Evolutionary conservation across 805 yeast genomes (phyloP), one percentile per base, ranked within the genome.

Genomic region (Ogataea polymorpha): DNA sequence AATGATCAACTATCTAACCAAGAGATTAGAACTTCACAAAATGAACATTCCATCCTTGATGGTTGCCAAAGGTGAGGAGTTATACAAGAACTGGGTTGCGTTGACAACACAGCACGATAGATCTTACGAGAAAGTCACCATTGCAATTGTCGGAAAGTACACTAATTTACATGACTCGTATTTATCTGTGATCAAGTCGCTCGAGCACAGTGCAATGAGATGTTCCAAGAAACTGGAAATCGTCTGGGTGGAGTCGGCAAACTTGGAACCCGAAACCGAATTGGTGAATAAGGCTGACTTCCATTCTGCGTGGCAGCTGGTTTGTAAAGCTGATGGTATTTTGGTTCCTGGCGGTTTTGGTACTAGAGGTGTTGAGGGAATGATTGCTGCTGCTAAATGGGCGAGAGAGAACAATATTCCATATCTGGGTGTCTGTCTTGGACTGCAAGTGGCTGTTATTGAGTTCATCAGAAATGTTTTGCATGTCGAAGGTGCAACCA

Each of bases 341-440:
- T 75, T 93, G 45, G 96, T 93, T 43, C 99, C 99, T 28, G 99
- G 99, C 61, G 99, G 99, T 1, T 93, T 93, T 60, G 99, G 99
- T 45, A 68, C 79, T 36, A 83, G 99, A 66, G 99, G 99, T 68
- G 87, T 88, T 45, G 98, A 93, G 69, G 99, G 99, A 56, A 93
- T 93, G 99, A 74, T 93, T 62, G 71, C 86, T 27, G 99, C 98
- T 45, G 95, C 97, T 41, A 84, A 86, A 66, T 93, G 95, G 84
- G 99, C 99, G n/a, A 82, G 99, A 70, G 96, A 85, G 66, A 88
- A 88, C 70, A 77, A 83, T 58, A 77, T 88, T 44, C 99, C 99
- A 37, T 93, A 83, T 67, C 74, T 93, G 59, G 99, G 99, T 64
- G 95, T 93, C 48, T 93, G 99, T 70, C 77, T 93, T 43, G 99